phyloP scores from a whole-genome alignment of 257 asterid genomes.

The Nicotiana paniculata region DNA sequence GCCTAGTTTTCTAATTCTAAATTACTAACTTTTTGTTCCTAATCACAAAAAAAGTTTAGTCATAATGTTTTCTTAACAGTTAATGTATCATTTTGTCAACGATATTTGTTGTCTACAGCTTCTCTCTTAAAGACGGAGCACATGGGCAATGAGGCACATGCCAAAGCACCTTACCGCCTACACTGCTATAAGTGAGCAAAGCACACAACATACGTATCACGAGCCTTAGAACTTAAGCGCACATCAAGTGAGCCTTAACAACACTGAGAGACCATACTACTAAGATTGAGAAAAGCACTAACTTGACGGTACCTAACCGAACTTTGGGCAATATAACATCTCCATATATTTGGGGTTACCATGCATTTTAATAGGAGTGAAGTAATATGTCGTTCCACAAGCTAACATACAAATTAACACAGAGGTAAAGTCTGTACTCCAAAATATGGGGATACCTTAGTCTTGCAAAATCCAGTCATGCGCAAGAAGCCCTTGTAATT shows the following conservation, averaged over 20 bases:
- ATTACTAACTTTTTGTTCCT: too few species aligned
- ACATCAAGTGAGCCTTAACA: neutral
- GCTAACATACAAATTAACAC: neutral
- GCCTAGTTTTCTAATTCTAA: too few species aligned
- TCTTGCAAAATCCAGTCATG: conserved; percentile 98
- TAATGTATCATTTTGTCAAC: too few species aligned
- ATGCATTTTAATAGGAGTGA: neutral
- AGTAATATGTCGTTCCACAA: neutral
- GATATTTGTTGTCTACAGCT: too few species aligned
- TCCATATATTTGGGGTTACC: neutral
- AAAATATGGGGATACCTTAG: conserved; percentile 50
- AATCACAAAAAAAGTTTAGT: too few species aligned
- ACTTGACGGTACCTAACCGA: neutral
- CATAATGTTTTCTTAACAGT: too few species aligned
- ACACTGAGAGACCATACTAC: neutral
- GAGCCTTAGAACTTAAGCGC: neutral
- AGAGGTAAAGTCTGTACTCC: neutral
- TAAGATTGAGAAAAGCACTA: neutral
- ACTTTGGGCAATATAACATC: neutral
- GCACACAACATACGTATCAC: too few species aligned
- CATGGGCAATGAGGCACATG: too few species aligned
- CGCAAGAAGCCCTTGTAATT: conserved; percentile 96
- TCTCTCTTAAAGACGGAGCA: too few species aligned
- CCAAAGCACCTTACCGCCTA: too few species aligned
- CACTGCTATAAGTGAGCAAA: too few species aligned